Base-by-base conservation (phyloP, 495 filamentous ascomycete species). In the Articulospora tetracladia region DNA sequence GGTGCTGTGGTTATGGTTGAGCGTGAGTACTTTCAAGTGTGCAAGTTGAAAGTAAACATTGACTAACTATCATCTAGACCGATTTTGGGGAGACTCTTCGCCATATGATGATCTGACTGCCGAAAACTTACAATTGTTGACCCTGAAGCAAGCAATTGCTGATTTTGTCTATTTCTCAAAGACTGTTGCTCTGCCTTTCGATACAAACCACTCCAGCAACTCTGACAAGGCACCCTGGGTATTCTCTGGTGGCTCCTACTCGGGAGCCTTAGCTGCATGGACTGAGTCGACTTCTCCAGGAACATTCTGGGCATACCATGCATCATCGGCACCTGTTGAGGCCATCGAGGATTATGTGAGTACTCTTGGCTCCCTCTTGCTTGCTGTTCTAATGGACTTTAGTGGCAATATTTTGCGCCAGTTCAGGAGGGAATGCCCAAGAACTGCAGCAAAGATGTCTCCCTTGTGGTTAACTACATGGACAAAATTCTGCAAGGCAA, bases 271-370 rank as follows among this genome's bases (percentile, higher is more conserved):
- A 55, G 66, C 85, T 3, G 84, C 79, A 0, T 89, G 86, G 86
- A 79, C 79, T 7, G 81, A 79, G n/a, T 73, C 73, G 1, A 72
- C 77, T 20, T 73, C 81, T 4, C 84, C 85, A 0, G 85, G 84
- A 10, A 86, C 83, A 0, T 86, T 86, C 69, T 88, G 84, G 84
- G 85, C 85, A 1, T 87, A 86, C 61, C 81, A 86, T 62, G 78
- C 82, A 24, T 83, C 82, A 26, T 84, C 80, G 63, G 86, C 81
- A 1, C 81, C 83, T 3, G 86, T 89, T 0, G 76, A 89, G 65
- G 78, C 84, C 2, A 78, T 88, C 25, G 76, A 77, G 4, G 76
- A 87, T 60, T 88, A 83, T 61, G 65, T 67, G 19, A 56, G 65
- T 59, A n/a, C n/a, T 27, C 22, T 49, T 27, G 2, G n/a, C 13